A percentile compares a stretch with the other conserved stretches of the same genome.
Evolutionary conservation across 352 stramenopile species (phyloP).

Genomic region (Phytophthora foliorum): DNA sequence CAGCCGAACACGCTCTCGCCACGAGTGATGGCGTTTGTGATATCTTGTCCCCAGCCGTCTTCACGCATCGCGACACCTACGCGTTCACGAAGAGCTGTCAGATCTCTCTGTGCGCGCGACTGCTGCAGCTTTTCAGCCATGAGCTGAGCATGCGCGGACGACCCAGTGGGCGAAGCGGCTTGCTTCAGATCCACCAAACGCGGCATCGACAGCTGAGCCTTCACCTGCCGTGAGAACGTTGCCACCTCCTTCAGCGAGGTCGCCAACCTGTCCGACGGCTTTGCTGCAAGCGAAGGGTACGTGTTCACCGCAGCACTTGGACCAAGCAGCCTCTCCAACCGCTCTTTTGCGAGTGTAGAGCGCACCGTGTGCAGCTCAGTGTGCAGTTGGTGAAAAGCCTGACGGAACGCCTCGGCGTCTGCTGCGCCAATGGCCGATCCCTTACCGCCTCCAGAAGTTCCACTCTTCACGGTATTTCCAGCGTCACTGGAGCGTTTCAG

Average conservation of each 20-base stretch:
- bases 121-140: slow-evolving; percentile 61
- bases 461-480: slow-evolving; percentile 31
- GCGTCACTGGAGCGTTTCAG: slow-evolving; percentile 76
- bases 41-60: slow-evolving; percentile 66
- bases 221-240: slow-evolving; percentile 58
- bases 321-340: slow-evolving; percentile 62
- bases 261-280: slow-evolving; percentile 41
- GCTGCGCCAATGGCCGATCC: slow-evolving; percentile 45
- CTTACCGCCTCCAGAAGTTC: slow-evolving; percentile 33
- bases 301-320: slow-evolving; percentile 20
- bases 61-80: slow-evolving; percentile 53
- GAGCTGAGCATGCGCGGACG: slow-evolving; percentile 52
- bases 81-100: slow-evolving; percentile 54
- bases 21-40: slow-evolving; percentile 64
- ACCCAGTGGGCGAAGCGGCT: slow-evolving; percentile 16
- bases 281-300: slow-evolving; percentile 13
- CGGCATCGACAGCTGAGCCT: slow-evolving; percentile 74
- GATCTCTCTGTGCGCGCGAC: slow-evolving; percentile 47
- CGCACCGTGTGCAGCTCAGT: slow-evolving; percentile 61
- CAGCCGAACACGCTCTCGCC: slow-evolving; percentile 83
- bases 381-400: slow-evolving; percentile 67
- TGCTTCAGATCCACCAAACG: slow-evolving; percentile 68
- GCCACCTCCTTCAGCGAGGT: slow-evolving; percentile 60
- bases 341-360: slow-evolving; percentile 65
- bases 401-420: slow-evolving; percentile 68